These are phyloP conservation scores for Lablab purpureus DNA, from an alignment of 306 rosid species.

Conservation along the genomic window DNA sequence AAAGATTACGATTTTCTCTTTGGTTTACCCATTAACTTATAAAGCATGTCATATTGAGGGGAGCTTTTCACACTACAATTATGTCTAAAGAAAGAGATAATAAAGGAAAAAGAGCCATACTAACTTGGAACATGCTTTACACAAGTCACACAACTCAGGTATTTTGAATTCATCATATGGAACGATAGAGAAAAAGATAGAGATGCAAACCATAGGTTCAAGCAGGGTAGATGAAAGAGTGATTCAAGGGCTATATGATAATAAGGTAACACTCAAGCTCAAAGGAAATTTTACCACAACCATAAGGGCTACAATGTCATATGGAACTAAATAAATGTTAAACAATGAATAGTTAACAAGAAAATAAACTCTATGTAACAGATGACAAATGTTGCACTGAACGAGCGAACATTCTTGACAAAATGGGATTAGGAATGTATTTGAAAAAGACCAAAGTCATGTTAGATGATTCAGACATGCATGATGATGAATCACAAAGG, in stretches of 20 bases:
- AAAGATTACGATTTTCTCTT: background rate
- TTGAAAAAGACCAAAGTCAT: too few species aligned
- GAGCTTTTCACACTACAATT: constrained; percentile 9
- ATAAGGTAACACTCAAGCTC: background rate
- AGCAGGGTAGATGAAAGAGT: background rate
- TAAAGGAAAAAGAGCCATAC: background rate
- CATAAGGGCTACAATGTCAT: background rate
- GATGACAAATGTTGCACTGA: background rate
- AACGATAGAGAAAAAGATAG: background rate
- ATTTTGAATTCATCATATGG: background rate
- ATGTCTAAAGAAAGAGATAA: background rate
- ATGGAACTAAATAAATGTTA: constrained; percentile 1
- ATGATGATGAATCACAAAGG: background rate
- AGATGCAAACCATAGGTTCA: background rate
- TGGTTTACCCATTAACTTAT: background rate
- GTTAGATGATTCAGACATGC: background rate
- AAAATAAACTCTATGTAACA: background rate
- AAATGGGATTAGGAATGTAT: background rate
- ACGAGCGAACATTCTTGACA: background rate
- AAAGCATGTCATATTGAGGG: background rate
- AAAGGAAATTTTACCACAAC: background rate
- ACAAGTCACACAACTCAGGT: background rate
- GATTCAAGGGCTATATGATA: background rate
- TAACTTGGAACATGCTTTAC: constrained; percentile 1
- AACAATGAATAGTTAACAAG: background rate